Conservation (phyloP, 257 asterid genomes). For the Plantago elongata region DNA sequence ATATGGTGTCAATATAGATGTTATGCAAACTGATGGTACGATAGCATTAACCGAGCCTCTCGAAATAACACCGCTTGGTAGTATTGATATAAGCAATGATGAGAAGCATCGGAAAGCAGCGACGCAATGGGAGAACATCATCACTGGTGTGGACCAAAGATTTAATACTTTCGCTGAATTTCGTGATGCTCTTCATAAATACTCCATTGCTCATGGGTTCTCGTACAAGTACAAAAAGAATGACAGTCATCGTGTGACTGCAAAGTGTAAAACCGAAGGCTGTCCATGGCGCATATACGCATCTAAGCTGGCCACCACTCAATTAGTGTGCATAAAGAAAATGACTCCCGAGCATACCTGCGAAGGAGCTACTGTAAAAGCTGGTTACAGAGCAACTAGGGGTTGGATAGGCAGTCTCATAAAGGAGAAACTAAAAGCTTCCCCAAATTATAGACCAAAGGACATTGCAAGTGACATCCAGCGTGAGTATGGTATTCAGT, state of each 20-base stretch:
- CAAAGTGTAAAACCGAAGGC: conserved; percentile 91
- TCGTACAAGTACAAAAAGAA: conserved; percentile 92
- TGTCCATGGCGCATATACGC: conserved; percentile 98
- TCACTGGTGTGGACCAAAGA: conserved; percentile 98
- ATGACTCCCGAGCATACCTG: conserved; percentile 85
- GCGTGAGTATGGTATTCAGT: conserved; percentile 96
- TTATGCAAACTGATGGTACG: conserved; percentile 52
- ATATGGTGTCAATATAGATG: conserved; percentile 51
- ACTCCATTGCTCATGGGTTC: conserved; percentile 96
- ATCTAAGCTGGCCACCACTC: conserved; percentile 88
- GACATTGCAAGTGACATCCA: conserved; percentile 88
- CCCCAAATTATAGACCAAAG: conserved; percentile 90
- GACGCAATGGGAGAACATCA: conserved; percentile 85
- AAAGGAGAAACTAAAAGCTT: conserved; percentile 80
- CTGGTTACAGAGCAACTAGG: conserved; percentile 91
- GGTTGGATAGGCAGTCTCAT: conserved; percentile 98
- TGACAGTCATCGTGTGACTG: conserved; percentile 95
- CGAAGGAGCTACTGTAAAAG: conserved; percentile 82
- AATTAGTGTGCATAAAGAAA: conserved; percentile 83
- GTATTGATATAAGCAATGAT: conserved; percentile 32
- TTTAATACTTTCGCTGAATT: conserved; percentile 87
- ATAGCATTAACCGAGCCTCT: conserved; percentile 53
- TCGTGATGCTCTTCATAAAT: conserved; percentile 95
- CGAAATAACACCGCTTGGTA: conserved; percentile 40
- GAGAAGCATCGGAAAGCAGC: conserved; percentile 86